Evolutionary conservation across 108 stramenopile species (phyloP), one percentile per base, ranked within the genome.

Genomic region (Seminavis robusta): DNA sequence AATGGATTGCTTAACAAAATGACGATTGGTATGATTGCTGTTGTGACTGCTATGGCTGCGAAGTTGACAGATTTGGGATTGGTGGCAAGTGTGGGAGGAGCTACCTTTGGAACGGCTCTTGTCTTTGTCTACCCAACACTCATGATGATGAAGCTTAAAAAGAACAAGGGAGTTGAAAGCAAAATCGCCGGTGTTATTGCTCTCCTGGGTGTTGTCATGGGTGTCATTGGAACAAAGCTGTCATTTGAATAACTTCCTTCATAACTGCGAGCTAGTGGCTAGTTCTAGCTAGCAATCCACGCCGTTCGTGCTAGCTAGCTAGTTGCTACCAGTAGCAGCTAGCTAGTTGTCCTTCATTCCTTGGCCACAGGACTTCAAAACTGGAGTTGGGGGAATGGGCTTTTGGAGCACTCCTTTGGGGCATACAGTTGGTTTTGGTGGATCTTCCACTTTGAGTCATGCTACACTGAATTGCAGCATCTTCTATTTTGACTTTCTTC

Each of bases 71-170:
- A 94, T 67, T 64, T 94, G 25, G 81, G 86, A 39, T 90, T 90
- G 52, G 87, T 94, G 17, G 72, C 82, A 16, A 88, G 87, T 32
- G 73, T 98, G 55, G 94, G 92, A 44, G 97, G 97, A 23, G 95
- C 97, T 13, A 86, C 95, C 13, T 67, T 98, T 44, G 97, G 95
- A 24, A 94, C 85, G 40, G 86, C 91, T 28, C 80, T 95, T 52
- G 81, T 95, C 53, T 95, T 84, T 60, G 54, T 94, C 31, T 90
- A 91, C 74, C 95, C 95, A 2, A 74, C 76, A 31, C 40, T 92
- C 24, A 94, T 95, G 88, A 77, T 81, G 44, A 47, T 69, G 28
- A 69, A 77, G 16, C 76, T 80, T 42, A 69, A 83, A 36, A 80
- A 72, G 60, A 81, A 92, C 26, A 63, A 79, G 43, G 77, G 83